A percentile compares a stretch with the other conserved stretches of the same genome.
Evolutionary conservation across 2,329 filamentous ascomycete genomes (phyloP).

Genomic region (Microcyclospora tardicrescens): DNA sequence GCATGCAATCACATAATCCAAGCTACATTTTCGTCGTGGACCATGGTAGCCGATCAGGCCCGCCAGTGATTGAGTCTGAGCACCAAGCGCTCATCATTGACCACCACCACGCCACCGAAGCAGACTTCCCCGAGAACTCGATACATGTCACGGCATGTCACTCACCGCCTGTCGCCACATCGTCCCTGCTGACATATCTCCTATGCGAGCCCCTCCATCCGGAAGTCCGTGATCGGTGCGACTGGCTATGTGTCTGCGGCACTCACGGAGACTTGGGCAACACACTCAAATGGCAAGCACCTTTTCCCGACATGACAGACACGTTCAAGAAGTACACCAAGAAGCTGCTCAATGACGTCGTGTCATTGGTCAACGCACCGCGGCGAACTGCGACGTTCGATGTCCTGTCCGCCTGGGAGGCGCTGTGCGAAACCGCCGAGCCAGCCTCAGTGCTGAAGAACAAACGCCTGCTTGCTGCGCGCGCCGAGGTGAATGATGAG

Average conservation of each 20-base stretch:
- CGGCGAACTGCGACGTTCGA: constrained; percentile 48
- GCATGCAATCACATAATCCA: constrained; percentile 40
- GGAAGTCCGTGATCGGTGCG: constrained; percentile 36
- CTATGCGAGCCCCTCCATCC: constrained; percentile 47
- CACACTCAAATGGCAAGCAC: constrained; percentile 50
- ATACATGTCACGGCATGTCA: constrained; percentile 49
- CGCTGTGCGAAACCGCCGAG: constrained; percentile 37
- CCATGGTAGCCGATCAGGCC: constrained; percentile 46
- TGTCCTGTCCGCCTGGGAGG: constrained; percentile 48
- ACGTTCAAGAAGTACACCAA: constrained; percentile 50
- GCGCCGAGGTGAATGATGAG: constrained; percentile 47
- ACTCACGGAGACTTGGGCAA: constrained; percentile 56
- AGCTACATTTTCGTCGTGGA: constrained; percentile 51
- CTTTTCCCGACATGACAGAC: constrained; percentile 52
- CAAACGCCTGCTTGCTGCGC: constrained; percentile 38
- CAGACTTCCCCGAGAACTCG: constrained; percentile 44
- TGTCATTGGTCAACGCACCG: constrained; percentile 53
- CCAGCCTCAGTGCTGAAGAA: constrained; percentile 42
- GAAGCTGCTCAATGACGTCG: constrained; percentile 49
- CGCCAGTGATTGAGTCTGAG: constrained; percentile 38
- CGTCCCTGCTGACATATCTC: constrained; percentile 49
- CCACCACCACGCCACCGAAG: constrained; percentile 46
- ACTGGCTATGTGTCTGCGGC: constrained; percentile 50
- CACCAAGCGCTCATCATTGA: constrained; percentile 49
- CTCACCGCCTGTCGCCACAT: constrained; percentile 53